These are phyloP conservation scores for Rhodotorula sp. DNA, from an alignment of 1,284 basidiomycete genomes.

Conservation along the genomic window DNA sequence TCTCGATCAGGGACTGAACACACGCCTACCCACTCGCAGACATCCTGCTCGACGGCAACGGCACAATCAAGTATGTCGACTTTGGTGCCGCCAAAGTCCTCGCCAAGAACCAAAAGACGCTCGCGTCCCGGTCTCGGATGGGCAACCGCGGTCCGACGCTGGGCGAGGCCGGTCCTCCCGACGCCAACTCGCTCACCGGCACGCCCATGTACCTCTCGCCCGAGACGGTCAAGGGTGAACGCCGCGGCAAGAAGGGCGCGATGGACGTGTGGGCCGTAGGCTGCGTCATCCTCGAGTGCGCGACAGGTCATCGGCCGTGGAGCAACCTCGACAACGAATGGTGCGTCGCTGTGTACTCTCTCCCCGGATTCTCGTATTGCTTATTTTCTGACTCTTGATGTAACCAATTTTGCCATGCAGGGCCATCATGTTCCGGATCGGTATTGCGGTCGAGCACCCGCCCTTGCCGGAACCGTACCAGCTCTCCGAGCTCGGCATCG, in stretches of 20 bases:
- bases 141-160: constrained; percentile 17
- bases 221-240: constrained; percentile 83
- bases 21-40: constrained; percentile 56
- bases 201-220: constrained; percentile 99
- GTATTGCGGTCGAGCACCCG: constrained; percentile 94
- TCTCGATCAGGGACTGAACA: not conserved
- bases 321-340: constrained; percentile 99
- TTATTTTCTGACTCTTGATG: not conserved
- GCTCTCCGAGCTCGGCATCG: constrained; percentile 83
- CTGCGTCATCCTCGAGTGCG: constrained; percentile 93
- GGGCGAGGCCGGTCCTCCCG: constrained; percentile 41
- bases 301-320: constrained; percentile 96
- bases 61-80: constrained; percentile 96
- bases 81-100: constrained; percentile 98
- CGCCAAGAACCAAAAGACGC: constrained; percentile 84
- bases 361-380: constrained; percentile 3
- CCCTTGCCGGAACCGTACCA: constrained; percentile 89
- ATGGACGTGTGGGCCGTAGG: constrained; percentile 99
- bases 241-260: constrained; percentile 75
- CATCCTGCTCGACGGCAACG: constrained; percentile 85
- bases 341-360: constrained; percentile 55
- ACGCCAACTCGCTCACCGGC: constrained; percentile 70
- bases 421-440: constrained; percentile 43
- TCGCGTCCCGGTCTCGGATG: constrained; percentile 62
- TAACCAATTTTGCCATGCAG: not conserved